Base-by-base conservation (phyloP, 1,139 yeast species). In the Taphrina deformans region DNA sequence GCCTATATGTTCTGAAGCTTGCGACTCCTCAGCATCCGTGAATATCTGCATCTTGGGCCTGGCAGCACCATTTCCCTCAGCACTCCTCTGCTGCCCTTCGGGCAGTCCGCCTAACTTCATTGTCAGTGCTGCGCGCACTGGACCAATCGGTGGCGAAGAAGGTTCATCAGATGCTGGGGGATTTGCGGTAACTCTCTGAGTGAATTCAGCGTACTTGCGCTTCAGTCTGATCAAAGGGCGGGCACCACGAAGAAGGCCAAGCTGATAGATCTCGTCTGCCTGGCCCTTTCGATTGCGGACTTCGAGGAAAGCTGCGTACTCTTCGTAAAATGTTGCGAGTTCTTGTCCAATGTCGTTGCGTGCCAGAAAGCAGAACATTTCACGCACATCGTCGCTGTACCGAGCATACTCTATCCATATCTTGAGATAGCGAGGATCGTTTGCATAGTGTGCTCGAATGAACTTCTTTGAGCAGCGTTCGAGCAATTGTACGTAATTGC, bases 371-470 rank as follows among this genome's bases (percentile, higher is more conserved):
- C 84, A 79, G 73, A 87, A 92, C 3, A 89, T 80, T 66, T 89
- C 96, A 45, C 82, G 76, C 0, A 95, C 93, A 3, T 86, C 79
- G 69, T 88, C 93, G 0, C 88, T 83, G 71, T 83, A 86, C 26
- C 80, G 81, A 24, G 87, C 83, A 73, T 88, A 89, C 67, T 85
- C 85, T 60, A 92, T 76, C 97, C 99, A 93, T 0, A 91, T 80
- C 68, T 81, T 82, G 63, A 93, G 76, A 73, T 89, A 92, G 60
- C 97, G 77, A 0, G 91, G 83, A 73, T 92, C 97, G 73, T 92
- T 88, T 68, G 85, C 86, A 74, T 91, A 92, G 69, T 83, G 84
- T 27, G 81, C 80, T 71, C 88, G 91, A 70, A 87, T 79, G 72
- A 90, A 89, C 69, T 80, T 80, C 40, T 85, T 82, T 0, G 96